Conservation (phyloP, 345 rosid species). For the Lepidium aucheri region DNA sequence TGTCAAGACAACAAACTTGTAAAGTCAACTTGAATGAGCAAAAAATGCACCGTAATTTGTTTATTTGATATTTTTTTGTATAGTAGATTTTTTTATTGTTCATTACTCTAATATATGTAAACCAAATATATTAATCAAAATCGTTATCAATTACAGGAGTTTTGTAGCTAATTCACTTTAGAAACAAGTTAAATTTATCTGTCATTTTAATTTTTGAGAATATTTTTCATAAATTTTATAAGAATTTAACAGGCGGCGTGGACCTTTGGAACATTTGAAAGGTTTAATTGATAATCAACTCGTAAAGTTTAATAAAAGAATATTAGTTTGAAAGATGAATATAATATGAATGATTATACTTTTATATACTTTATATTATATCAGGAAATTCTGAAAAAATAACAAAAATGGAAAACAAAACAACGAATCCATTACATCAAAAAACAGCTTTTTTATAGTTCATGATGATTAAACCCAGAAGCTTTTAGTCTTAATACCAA, state of each 20-base stretch:
- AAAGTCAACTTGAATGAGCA: neutral
- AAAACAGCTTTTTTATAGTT: slow-evolving; percentile 9
- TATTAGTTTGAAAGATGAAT: neutral
- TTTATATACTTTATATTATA: neutral
- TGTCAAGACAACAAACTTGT: neutral
- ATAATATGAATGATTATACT: neutral
- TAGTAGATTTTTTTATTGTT: neutral
- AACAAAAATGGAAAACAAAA: neutral
- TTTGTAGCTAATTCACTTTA: neutral
- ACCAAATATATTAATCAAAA: neutral
- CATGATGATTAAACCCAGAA: slow-evolving; percentile 12
- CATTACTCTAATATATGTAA: neutral
- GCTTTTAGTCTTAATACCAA: slow-evolving; percentile 3
- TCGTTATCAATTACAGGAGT: neutral
- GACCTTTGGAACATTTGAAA: slow-evolving; percentile 8
- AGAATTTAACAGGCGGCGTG: neutral
- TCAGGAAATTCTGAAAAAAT: neutral
- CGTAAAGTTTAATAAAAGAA: neutral
- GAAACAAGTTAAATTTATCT: slow-evolving; percentile 9
- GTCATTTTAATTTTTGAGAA: neutral
- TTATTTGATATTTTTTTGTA: neutral
- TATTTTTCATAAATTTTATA: neutral
- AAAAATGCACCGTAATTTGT: neutral
- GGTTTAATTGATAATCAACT: neutral
- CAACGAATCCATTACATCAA: neutral